phyloP scores from a whole-genome alignment of 2,329 filamentous ascomycete species.

The Epichloe hybrida region DNA sequence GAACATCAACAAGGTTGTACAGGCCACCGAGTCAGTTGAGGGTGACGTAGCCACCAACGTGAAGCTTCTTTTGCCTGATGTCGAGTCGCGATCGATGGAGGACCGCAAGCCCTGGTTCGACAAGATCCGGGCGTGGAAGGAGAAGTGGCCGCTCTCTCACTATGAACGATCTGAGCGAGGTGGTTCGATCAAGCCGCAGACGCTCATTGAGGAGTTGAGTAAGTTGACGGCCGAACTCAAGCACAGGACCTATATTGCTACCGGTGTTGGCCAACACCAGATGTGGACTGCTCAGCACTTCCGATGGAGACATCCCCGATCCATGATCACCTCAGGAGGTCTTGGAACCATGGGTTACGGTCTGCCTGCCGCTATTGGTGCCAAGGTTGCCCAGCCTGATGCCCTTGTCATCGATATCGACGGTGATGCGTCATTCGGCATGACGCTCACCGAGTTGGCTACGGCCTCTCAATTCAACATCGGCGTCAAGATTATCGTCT shows the following conservation, averaged over 20 bases:
- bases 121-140: slow-evolving; percentile 84
- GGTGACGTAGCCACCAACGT: slow-evolving; percentile 81
- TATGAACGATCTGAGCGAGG: slow-evolving; percentile 67
- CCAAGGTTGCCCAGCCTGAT: slow-evolving; percentile 62
- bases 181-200: slow-evolving; percentile 86
- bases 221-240: slow-evolving; percentile 70
- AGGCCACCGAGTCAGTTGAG: slow-evolving; percentile 89
- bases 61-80: slow-evolving; percentile 55
- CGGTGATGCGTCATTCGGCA: slow-evolving; percentile 95
- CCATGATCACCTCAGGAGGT: slow-evolving; percentile 93
- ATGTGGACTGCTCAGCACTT: slow-evolving; percentile 99
- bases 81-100: slow-evolving; percentile 46
- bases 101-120: slow-evolving; percentile 76
- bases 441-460: slow-evolving; percentile 89
- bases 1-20: slow-evolving; percentile 99
- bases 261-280: slow-evolving; percentile 93
- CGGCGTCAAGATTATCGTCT: slow-evolving; percentile 80
- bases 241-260: slow-evolving; percentile 74
- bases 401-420: slow-evolving; percentile 89
- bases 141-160: slow-evolving; percentile 69
- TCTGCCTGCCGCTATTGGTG: slow-evolving; percentile 86
- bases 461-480: slow-evolving; percentile 94
- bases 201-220: slow-evolving; percentile 80
- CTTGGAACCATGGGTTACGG: slow-evolving; percentile 83
- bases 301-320: slow-evolving; percentile 81